phyloP scores from a whole-genome alignment of 2,329 filamentous ascomycete genomes.

The Coniella lustricola region DNA sequence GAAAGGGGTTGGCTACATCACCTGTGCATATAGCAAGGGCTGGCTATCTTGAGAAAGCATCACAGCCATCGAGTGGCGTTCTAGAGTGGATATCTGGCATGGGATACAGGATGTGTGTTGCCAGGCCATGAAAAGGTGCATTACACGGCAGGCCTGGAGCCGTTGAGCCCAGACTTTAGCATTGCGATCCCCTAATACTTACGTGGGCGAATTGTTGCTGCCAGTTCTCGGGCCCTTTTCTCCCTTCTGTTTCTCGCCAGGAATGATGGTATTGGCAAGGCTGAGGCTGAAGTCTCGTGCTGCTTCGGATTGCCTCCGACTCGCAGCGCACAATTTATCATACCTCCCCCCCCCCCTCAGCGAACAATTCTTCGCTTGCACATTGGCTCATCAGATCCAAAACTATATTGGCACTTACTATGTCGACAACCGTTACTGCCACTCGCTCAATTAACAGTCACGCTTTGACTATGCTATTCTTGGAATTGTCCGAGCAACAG shows the following conservation, averaged over 20 bases:
- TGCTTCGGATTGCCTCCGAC: background rate
- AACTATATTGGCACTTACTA: too few species aligned
- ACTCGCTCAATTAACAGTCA: too few species aligned
- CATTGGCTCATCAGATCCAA: too few species aligned
- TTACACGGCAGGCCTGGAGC: background rate
- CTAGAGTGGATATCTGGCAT: constrained; percentile 7
- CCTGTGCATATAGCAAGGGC: constrained; percentile 5
- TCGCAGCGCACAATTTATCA: background rate
- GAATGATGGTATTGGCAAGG: background rate
- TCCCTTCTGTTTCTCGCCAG: too few species aligned
- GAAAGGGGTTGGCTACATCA: constrained; percentile 9
- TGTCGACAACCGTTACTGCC: too few species aligned
- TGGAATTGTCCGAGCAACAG: too few species aligned
- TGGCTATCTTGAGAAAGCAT: background rate
- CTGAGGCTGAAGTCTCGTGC: too few species aligned
- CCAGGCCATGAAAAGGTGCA: background rate
- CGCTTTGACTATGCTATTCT: too few species aligned
- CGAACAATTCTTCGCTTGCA: too few species aligned
- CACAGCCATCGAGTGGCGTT: constrained; percentile 7
- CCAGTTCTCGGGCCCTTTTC: too few species aligned
- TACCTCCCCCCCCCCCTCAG: too few species aligned
- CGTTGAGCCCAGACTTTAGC: background rate
- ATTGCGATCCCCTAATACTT: background rate
- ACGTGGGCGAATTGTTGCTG: too few species aligned
- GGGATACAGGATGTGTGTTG: constrained; percentile 9